Base-by-base conservation (phyloP, 495 filamentous ascomycete species). In the Pseudoneurospora amorphoporcata region DNA sequence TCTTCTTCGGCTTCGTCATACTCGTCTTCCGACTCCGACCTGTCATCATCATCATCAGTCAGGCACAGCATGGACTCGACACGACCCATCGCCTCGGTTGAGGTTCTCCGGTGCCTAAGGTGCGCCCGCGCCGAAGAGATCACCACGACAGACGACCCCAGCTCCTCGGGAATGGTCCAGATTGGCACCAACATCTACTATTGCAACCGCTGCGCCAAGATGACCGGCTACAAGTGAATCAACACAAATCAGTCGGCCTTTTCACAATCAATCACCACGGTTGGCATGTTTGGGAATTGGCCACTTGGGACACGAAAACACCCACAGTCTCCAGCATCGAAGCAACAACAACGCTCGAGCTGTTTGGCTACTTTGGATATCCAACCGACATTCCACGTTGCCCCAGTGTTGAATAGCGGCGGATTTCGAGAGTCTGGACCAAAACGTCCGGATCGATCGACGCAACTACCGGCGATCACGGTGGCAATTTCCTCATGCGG, bases 171-270 rank as follows among this genome's bases (percentile, higher is more conserved):
- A 19, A 90, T 89, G 79, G 88, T 94, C 8, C 87, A 87, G 69
- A 90, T 92, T 74, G 90, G 90, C 38, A 90, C 90, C 82, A 93
- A 92, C 76, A 90, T 91, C 70, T 94, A 92, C 80, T 94, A 94
- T 78, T 94, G 91, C 82, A 87, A 85, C 70, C 88, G 90, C 39
- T 94, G 91, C 79, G 91, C 91, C 23, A 86, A 86, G 69, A 88
- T 91, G 78, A 90, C 92, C 37, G 91, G 91, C 73, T 93, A 88
- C 72, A 86, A 86, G 68, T 92, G 89, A 92, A 73, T 23, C 19
- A 35, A 17, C 53, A 65, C 23, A 32, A 16, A 65, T 12, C 12
- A 35, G 53, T 17, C 29, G 16, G 14, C 29, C 53, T 65, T 61
- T 12, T 65, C 53, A 16, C 53, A 35, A 32, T 4, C 10, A 12